Base-by-base conservation (phyloP, 2,329 filamentous ascomycete genomes). In the Colletotrichum sidae region DNA sequence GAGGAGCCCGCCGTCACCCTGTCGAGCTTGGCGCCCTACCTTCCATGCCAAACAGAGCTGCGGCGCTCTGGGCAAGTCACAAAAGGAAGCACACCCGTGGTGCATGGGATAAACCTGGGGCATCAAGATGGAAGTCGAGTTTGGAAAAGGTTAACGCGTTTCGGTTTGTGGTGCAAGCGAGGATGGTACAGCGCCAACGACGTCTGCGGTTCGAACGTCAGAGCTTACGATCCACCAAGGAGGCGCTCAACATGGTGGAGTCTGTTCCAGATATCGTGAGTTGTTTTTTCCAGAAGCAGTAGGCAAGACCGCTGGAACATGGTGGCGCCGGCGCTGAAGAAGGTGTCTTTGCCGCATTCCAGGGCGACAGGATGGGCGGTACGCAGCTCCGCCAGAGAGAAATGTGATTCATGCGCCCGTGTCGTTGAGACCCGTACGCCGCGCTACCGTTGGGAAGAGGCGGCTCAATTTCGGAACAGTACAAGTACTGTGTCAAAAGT, bases 221-320 rank as follows among this genome's bases (percentile, higher is more conserved):
- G 4, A 25, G 25, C 25, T 5, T 5, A 25, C 1, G 25, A 25
- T 25, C 25, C 25, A 25, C 25, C 25, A 25, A 25, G 25, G 25
- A 25, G 25, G 25, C 25, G 25, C 57, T 61, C 33, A 42, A 34
- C 12, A 35, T 17, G 37, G 63, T 66, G 53, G 63, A 34, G 42
- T 52, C 12, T 49, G 47, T 66, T 49, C 58, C 59, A 66, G 47
- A 53, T 56, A 63, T 57, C 15, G 42, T 44, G 52, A 66, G 46
- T n/a, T 39, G 42, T 50, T 52, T 38, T 62, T 62, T 62, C 58
- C 58, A 53, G 52, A 65, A 62, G 52, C 37, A 57, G 62, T 47
- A 62, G 37, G 58, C 52, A 66, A 49, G 63, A 51, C 63, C 52
- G 63, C 47, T 33, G 35, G 39, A 49, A 34, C 17, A 33, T 57